phyloP scores from a whole-genome alignment of 306 rosid species.

The Pterocarpus macrocarpus region DNA sequence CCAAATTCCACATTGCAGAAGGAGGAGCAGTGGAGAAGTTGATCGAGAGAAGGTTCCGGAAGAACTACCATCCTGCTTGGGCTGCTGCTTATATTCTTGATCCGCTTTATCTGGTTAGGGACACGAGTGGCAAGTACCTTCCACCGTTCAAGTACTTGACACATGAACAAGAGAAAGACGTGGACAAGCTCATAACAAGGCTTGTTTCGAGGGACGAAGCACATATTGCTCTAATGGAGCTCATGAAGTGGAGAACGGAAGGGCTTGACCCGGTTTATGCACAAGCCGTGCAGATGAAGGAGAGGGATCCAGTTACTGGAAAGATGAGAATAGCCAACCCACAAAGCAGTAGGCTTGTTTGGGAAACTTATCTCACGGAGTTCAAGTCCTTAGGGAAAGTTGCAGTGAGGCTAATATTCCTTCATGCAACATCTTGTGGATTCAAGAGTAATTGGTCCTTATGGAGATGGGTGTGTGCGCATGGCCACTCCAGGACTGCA shows the following conservation, averaged over 20 bases:
- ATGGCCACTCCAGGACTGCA: conserved; percentile 61
- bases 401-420: conserved; percentile 76
- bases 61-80: conserved; percentile 82
- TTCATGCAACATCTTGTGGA: conserved; percentile 73
- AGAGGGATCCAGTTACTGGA: conserved; percentile 64
- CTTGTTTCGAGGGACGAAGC: conserved; percentile 71
- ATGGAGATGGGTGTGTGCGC: conserved; percentile 63
- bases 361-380: conserved; percentile 70
- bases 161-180: conserved; percentile 72
- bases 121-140: conserved; percentile 72
- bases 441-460: conserved; percentile 66
- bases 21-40: conserved; percentile 57
- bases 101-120: conserved; percentile 66
- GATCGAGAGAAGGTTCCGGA: conserved; percentile 66
- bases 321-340: conserved; percentile 70
- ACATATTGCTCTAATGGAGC: conserved; percentile 72
- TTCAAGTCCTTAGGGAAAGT: conserved; percentile 71
- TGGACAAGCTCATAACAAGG: conserved; percentile 66
- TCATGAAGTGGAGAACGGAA: conserved; percentile 81
- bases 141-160: conserved; percentile 73
- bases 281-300: conserved; percentile 72
- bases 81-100: conserved; percentile 76
- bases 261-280: conserved; percentile 79
- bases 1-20: conserved; percentile 64
- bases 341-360: conserved; percentile 73